phyloP scores from a whole-genome alignment of 768 basidiomycete species.

The Tulasnella sp. region DNA sequence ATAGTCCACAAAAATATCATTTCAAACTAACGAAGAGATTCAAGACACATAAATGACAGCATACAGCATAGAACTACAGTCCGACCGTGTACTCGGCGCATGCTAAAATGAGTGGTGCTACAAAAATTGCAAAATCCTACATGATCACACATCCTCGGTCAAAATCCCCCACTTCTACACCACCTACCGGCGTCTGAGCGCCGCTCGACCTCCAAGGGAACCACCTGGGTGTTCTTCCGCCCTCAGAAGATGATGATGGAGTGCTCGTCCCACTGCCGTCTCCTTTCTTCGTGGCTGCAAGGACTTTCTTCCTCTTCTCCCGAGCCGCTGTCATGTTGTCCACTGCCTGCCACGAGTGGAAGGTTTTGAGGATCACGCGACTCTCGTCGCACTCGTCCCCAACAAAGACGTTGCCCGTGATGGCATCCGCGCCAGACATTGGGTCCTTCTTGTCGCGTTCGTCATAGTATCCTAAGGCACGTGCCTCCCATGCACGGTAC shows the following conservation, averaged over 20 bases:
- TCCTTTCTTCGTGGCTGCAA: slow-evolving; percentile 38
- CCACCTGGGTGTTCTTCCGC: slow-evolving; percentile 22
- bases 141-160: slow-evolving; percentile 65
- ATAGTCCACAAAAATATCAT: neutral
- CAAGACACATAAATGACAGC: neutral
- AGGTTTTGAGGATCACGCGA: slow-evolving; percentile 75
- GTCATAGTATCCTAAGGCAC: slow-evolving; percentile 67
- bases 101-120: neutral
- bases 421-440: slow-evolving; percentile 18
- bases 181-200: slow-evolving; percentile 48
- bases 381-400: slow-evolving; percentile 70
- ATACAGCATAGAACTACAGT: slow-evolving; percentile 8
- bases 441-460: slow-evolving; percentile 59
- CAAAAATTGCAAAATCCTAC: slow-evolving; percentile 41
- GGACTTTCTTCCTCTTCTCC: slow-evolving; percentile 61
- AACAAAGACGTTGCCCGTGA: slow-evolving; percentile 47
- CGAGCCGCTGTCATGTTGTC: slow-evolving; percentile 62
- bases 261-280: slow-evolving; percentile 35
- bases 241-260: slow-evolving; percentile 47
- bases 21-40: neutral
- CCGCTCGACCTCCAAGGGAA: slow-evolving; percentile 45
- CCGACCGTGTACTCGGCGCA: neutral
- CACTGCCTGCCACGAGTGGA: slow-evolving; percentile 82
- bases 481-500: slow-evolving; percentile 70
- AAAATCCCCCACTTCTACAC: slow-evolving; percentile 31